Evolutionary conservation across 1,284 basidiomycete species (phyloP), one percentile per base, ranked within the genome.

Genomic region (Trametes sp.): DNA sequence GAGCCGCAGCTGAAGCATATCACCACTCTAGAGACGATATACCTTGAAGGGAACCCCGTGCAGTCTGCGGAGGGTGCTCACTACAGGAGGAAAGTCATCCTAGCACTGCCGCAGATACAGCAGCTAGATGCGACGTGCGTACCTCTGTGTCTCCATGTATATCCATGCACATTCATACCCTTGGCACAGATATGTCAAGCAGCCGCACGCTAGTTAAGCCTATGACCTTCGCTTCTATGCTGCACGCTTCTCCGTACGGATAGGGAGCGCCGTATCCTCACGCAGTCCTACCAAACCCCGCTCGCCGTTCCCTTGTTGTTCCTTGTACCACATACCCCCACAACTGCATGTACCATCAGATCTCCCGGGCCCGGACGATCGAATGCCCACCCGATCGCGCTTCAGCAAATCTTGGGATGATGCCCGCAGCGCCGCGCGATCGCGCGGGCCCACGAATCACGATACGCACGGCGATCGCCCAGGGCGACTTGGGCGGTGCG

Each of bases 61-160:
- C 95, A 98, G 76, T 83, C 78, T 42, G 82, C 83, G 21, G 94
- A 98, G 72, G 90, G 87, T 69, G 79, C 86, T 1, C 86, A 84
- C 21, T 99, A 99, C 76, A 82, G 96, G 67, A 82, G 97, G 58
- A 99, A 98, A 80, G 82, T 99, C 63, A 95, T 93, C 73, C 78
- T 98, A 45, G 87, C 90, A 4, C 79, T 98, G 21, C 96, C 96
- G 0, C 94, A 98, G 73, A 77, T 98, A 61, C 87, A 87, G 72
- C 98, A 99, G 79, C 91, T 99, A 61, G 97, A 99, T 78, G 97
- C 97, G 31, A 97, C 94, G 89, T 97, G 72, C 71, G 93, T 85
- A 31, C 9, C 28, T 33, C n/a, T n/a, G n/a, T n/a, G 2, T 23
- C 26, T 13, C 21, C 26, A 9, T 14, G 0, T 13, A 4, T 13